Base-by-base conservation (phyloP, 257 asterid genomes). In the Galeopsis tetrahit region DNA sequence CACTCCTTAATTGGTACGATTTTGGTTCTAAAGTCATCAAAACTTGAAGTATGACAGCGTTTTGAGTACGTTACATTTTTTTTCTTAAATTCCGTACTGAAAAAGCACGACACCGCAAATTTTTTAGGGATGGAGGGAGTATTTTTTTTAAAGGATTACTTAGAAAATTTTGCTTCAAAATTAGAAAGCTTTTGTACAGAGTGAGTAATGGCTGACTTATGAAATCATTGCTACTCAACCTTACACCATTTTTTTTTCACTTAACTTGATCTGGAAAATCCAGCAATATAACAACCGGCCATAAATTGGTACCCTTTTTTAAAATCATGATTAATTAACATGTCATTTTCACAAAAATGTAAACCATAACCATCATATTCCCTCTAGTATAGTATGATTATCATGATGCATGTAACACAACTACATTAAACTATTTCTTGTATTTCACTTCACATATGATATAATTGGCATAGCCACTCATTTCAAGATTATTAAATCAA, bases 381-480 rank as follows among this genome's bases (percentile, higher is more conserved):
- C 78, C 2, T 52, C 31, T 40, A 43, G 46, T 58, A 10, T 53
- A 17, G 11, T 31, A 34, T n/a, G 15, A 58, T 58, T 15, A 56
- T 7, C 13, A 17, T 44, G 17, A 53, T 43, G 8, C 28, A 4
- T 13, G 43, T 34, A 56, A 64, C 52, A 52, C 35, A 40, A 52
- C 62, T 17, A 58, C 14, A 69, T 32, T 64, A 5, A 38, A 61
- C 34, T 49, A 63, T 77, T 73, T 66, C 84, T 76, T 80, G 14
- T 34, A 3, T 14, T 17, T n/a, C 79, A 68, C 84, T 76, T 76
- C 76, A 72, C 63, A 46, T 17, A 66, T 36, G 56, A 9, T 34
- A 55, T 6, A 58, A 66, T 66, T 33, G 21, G 62, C 43, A 59
- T 7, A 59, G 36, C 62, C 46, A 7, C 69, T 42, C 8, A 33